Conservation (phyloP, 1,284 basidiomycete species). For the Ceratobasidium sp. region DNA sequence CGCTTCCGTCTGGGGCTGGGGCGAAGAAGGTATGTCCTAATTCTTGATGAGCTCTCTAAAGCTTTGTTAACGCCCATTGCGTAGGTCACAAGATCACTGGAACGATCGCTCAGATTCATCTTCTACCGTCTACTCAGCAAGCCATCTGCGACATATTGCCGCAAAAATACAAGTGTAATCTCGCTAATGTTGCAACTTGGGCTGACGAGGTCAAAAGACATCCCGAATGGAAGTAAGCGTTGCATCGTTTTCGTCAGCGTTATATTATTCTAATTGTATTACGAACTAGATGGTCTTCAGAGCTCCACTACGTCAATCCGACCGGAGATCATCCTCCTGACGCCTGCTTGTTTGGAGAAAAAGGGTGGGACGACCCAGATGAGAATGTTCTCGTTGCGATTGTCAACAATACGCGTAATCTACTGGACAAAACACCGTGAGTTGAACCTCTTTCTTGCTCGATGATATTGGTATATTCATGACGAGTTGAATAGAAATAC, state of each 20-base stretch:
- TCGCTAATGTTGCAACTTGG: constrained; percentile 88
- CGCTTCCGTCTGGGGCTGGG: no score
- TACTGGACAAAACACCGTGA: constrained; percentile 49
- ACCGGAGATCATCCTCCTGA: constrained; percentile 81
- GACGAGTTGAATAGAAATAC: no score
- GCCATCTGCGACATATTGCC: constrained; percentile 78
- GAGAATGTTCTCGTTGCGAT: constrained; percentile 83
- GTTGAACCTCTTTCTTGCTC: no score
- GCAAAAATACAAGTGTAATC: constrained; percentile 71
- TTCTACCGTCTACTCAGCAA: constrained; percentile 80
- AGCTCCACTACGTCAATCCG: constrained; percentile 82
- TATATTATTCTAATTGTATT: constrained; percentile 44
- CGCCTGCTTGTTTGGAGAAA: constrained; percentile 80
- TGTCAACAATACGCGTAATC: constrained; percentile 77
- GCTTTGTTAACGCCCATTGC: no score
- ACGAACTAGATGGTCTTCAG: constrained; percentile 12
- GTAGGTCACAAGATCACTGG: constrained; percentile 94
- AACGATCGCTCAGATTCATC: constrained; percentile 92
- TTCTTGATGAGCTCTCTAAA: no score
- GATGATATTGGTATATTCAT: no score
- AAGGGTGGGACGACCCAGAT: constrained; percentile 75
- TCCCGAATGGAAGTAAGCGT: constrained; percentile 61
- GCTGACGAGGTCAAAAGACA: constrained; percentile 76
- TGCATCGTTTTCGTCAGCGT: constrained; percentile 18
- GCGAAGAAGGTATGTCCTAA: no score